A percentile compares a stretch with the other conserved stretches of the same genome.
Evolutionary conservation across 768 basidiomycete species (phyloP).

Genomic region (Psilocybe sp.): DNA sequence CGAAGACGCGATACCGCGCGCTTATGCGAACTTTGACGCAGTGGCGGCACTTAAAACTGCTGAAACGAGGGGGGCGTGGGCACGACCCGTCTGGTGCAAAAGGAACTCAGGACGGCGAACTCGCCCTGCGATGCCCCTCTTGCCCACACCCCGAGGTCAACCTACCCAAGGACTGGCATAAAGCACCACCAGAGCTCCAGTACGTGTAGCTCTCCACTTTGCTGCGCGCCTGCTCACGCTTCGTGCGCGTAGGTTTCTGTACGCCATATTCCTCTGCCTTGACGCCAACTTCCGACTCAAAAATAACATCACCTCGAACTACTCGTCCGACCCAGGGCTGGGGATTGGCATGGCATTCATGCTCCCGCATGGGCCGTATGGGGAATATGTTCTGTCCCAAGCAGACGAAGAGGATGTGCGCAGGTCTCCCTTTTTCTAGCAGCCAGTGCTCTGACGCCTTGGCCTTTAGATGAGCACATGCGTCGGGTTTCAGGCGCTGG

Average conservation of each 20-base stretch:
- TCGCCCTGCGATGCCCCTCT: slow-evolving; percentile 21
- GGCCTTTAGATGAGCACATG: slow-evolving; percentile 11
- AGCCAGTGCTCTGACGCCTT: neutral
- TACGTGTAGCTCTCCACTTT: too few species aligned
- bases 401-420: slow-evolving; percentile 9
- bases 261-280: slow-evolving; percentile 4
- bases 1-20: neutral
- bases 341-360: slow-evolving; percentile 9
- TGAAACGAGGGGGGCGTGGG: slow-evolving; percentile 21
- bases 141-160: slow-evolving; percentile 22
- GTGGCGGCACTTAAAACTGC: slow-evolving; percentile 18
- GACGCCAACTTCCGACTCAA: slow-evolving; percentile 13
- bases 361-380: slow-evolving; percentile 2
- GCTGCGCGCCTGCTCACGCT: too few species aligned
- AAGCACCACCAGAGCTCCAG: too few species aligned
- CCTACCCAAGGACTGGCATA: slow-evolving; percentile 12
- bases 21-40: slow-evolving; percentile 4
- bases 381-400: slow-evolving; percentile 8
- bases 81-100: slow-evolving; percentile 6
- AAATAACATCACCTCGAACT: slow-evolving; percentile 8
- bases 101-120: slow-evolving; percentile 10
- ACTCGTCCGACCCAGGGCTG: slow-evolving; percentile 8
- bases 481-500: slow-evolving; percentile 12
- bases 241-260: slow-evolving; percentile 17
- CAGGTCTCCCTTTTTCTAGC: too few species aligned